Base-by-base conservation (phyloP, 352 stramenopile species). In the Phytopythium litorale region DNA sequence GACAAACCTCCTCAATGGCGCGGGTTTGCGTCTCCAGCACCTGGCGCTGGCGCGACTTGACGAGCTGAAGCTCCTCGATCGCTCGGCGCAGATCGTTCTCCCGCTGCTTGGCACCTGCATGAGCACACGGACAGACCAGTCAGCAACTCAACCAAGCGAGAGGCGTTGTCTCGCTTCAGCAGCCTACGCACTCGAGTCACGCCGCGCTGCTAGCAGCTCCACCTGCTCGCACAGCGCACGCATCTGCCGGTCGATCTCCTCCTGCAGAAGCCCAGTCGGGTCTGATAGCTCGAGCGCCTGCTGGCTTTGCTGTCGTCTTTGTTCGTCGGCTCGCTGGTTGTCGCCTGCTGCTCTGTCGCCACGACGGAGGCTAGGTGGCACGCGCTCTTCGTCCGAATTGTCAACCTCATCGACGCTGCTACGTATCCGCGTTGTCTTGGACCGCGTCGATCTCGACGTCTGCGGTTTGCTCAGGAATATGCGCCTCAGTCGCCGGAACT, bases 401-500 rank as follows among this genome's bases (percentile, higher is more conserved):
- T 21, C 19, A 15, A 3, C 19, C 7, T 7, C 21, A 9, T 49
- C 42, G 21, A 25, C n/a, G 1, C 42, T 21, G 16, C 5, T 15
- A 7, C 48, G 16, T 3, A 1, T 35, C 48, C 25, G 33, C 13
- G 25, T 43, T 19, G 51, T 21, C 2, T 35, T 49, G 30, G 35
- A 6, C 19, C 5, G 6, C 42, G 0, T n/a, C 42, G 42, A n/a
- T 9, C 38, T 18, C 38, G 38, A 45, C 21, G 16, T 3, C 15
- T 33, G 4, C 3, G 33, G n/a, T n/a, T 73, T 74, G 48, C 76
- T 91, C 33, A 91, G 66, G 61, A 89, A 91, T 57, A 91, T 91
- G 52, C 81, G 81, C 13, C 81, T 73, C 42, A 91, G 65, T 7
- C 81, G 73, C 35, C 76, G 64, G 46, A 91, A 73, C 35, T 87